Conservation (phyloP, 768 basidiomycete species). For the Tulasnella sp. region DNA sequence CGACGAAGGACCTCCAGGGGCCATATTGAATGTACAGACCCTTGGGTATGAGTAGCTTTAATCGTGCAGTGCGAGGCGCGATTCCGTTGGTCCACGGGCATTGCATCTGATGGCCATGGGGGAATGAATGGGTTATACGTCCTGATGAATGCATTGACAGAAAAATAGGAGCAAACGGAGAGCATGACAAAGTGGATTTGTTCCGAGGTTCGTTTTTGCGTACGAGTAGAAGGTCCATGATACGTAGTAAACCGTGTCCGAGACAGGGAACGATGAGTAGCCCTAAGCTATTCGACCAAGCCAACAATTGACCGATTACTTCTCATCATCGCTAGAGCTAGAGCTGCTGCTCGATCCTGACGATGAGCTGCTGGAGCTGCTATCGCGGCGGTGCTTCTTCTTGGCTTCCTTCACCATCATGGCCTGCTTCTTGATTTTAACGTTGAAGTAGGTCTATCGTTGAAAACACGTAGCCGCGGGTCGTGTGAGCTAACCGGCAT, state of each 20-base stretch:
- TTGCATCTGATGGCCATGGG: background rate
- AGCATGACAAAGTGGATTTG: slow-evolving; percentile 4
- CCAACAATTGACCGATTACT: background rate
- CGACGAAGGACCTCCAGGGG: too few species aligned
- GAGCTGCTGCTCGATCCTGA: background rate
- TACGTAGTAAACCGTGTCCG: slow-evolving; percentile 2
- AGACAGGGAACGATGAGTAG: background rate
- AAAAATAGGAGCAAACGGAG: background rate
- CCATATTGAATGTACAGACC: too few species aligned
- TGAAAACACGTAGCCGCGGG: slow-evolving; percentile 30
- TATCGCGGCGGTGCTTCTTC: slow-evolving; percentile 10
- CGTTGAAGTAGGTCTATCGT: slow-evolving; percentile 70
- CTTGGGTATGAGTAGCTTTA: too few species aligned
- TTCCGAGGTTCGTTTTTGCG: slow-evolving; percentile 16
- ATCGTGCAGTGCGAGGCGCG: too few species aligned
- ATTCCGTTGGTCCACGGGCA: background rate
- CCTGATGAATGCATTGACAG: slow-evolving; percentile 14
- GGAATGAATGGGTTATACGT: background rate
- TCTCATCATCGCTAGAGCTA: background rate
- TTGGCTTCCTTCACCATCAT: slow-evolving; percentile 37
- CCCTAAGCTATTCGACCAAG: slow-evolving; percentile 1
- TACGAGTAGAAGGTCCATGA: slow-evolving; percentile 5
- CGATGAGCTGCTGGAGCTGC: background rate
- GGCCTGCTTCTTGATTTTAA: slow-evolving; percentile 60
- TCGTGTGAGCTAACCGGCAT: slow-evolving; percentile 16